A percentile compares a stretch with the other conserved stretches of the same genome.
These are phyloP conservation scores for Myriosclerotinia curreyana DNA, from an alignment of 2,329 filamentous ascomycete species.

Conservation along the genomic window DNA sequence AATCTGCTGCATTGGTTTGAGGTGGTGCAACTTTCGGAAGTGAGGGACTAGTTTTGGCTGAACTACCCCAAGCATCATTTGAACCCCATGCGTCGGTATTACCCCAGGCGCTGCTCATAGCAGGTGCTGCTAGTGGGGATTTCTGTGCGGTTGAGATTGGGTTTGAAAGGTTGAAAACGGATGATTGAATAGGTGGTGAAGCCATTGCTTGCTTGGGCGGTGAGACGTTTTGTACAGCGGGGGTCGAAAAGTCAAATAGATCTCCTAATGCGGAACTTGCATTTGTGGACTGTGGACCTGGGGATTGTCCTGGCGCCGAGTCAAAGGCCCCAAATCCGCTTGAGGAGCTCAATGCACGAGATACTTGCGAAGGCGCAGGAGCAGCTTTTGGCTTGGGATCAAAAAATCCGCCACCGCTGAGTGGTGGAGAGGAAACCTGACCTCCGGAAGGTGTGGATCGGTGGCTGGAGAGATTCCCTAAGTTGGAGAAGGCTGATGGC, in stretches of 20 bases:
- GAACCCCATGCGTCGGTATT: slow-evolving; percentile 77
- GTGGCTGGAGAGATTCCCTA: slow-evolving; percentile 45
- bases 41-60: slow-evolving; percentile 50
- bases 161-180: slow-evolving; percentile 77
- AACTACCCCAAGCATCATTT: slow-evolving; percentile 74
- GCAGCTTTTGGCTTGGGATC: slow-evolving; percentile 64
- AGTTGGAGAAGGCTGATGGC: slow-evolving; percentile 48
- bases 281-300: slow-evolving; percentile 37
- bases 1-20: slow-evolving; percentile 52
- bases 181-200: slow-evolving; percentile 46
- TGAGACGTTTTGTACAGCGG: slow-evolving; percentile 45
- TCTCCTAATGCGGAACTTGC: slow-evolving; percentile 64
- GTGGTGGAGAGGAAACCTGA: slow-evolving; percentile 48
- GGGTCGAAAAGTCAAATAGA: slow-evolving; percentile 72
- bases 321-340: slow-evolving; percentile 63
- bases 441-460: slow-evolving; percentile 36
- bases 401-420: slow-evolving; percentile 74
- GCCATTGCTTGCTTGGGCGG: slow-evolving; percentile 41
- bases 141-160: slow-evolving; percentile 46
- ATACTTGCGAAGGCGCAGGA: slow-evolving; percentile 45
- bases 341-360: slow-evolving; percentile 51
- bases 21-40: slow-evolving; percentile 45
- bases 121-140: slow-evolving; percentile 43
- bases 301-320: slow-evolving; percentile 45
- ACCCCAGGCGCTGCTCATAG: slow-evolving; percentile 40